Percentiles rank a stretch among this genome's conserved stretches.
Conservation (phyloP, 805 yeast genomes). For the Saccharomycopsis oosterbeekiorum region DNA sequence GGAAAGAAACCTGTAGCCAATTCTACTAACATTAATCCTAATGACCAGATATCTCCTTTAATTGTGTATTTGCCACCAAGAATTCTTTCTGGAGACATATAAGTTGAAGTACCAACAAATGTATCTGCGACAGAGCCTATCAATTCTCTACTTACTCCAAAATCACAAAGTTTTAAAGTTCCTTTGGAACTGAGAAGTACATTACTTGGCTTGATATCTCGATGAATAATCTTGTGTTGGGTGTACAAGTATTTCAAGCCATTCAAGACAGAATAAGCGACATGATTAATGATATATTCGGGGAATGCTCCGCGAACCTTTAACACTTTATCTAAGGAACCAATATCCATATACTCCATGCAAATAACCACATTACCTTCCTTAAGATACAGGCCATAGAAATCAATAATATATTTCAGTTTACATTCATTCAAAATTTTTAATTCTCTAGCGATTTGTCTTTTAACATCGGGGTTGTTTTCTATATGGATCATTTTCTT, state of each 20-base stretch:
- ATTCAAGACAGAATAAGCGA: slow-evolving; percentile 64
- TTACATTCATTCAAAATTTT: slow-evolving; percentile 86
- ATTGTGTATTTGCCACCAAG: slow-evolving; percentile 90
- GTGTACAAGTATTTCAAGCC: slow-evolving; percentile 79
- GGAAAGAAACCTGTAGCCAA: slow-evolving; percentile 80
- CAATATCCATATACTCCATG: slow-evolving; percentile 95
- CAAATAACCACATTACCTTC: slow-evolving; percentile 51
- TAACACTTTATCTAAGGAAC: slow-evolving; percentile 76
- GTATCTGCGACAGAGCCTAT: slow-evolving; percentile 94
- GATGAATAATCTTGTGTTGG: slow-evolving; percentile 79
- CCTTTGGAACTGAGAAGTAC: slow-evolving; percentile 83
- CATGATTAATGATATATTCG: slow-evolving; percentile 58
- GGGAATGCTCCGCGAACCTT: slow-evolving; percentile 54
- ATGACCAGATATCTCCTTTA: slow-evolving; percentile 96
- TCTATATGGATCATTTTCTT: slow-evolving; percentile 82
- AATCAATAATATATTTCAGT: slow-evolving; percentile 74
- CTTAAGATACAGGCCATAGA: slow-evolving; percentile 75
- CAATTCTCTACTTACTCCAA: slow-evolving; percentile 89
- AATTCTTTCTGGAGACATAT: slow-evolving; percentile 96
- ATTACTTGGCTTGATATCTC: slow-evolving; percentile 95
- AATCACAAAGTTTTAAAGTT: slow-evolving; percentile 85
- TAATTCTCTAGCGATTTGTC: slow-evolving; percentile 80
- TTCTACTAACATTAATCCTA: slow-evolving; percentile 85
- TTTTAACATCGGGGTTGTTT: slow-evolving; percentile 63
- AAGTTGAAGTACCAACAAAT: slow-evolving; percentile 94